These are phyloP conservation scores for Citrus cavaleriei DNA, from an alignment of 345 rosid genomes.

Conservation along the genomic window DNA sequence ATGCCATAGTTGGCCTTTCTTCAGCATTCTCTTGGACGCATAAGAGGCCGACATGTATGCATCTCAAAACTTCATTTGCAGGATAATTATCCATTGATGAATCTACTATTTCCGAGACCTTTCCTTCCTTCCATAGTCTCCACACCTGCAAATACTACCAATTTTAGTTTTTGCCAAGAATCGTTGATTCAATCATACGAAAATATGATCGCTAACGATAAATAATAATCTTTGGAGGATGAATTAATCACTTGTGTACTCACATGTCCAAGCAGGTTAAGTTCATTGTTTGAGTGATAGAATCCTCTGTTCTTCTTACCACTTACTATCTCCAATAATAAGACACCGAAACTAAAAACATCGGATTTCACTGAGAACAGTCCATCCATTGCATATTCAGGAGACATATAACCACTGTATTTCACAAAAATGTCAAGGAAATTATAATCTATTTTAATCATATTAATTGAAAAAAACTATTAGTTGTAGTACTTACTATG, in stretches of 20 bases:
- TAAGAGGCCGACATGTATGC: slow-evolving; percentile 74
- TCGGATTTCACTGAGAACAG: slow-evolving; percentile 67
- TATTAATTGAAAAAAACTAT: not conserved
- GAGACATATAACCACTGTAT: slow-evolving; percentile 78
- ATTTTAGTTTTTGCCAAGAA: not conserved
- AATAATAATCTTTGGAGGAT: not conserved
- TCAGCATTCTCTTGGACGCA: slow-evolving; percentile 79
- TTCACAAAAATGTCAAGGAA: not conserved
- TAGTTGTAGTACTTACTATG: slow-evolving; percentile 37
- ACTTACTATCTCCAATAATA: slow-evolving; percentile 61
- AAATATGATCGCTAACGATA: not conserved
- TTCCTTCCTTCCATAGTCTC: slow-evolving; percentile 63
- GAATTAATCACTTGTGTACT: not conserved
- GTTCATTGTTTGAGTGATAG: slow-evolving; percentile 51
- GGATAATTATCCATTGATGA: slow-evolving; percentile 29
- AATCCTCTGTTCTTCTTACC: slow-evolving; percentile 70
- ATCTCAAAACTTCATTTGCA: slow-evolving; percentile 49
- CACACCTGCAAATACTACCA: slow-evolving; percentile 51
- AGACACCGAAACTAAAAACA: slow-evolving; percentile 74
- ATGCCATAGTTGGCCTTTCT: slow-evolving; percentile 66
- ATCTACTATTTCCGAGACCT: slow-evolving; percentile 48
- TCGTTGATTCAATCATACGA: not conserved
- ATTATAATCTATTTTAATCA: not conserved
- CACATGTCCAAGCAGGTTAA: slow-evolving; percentile 62
- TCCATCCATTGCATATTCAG: slow-evolving; percentile 84